Evolutionary conservation across 2,329 filamentous ascomycete genomes (phyloP).

Genomic region (Diaporthe sp.): DNA sequence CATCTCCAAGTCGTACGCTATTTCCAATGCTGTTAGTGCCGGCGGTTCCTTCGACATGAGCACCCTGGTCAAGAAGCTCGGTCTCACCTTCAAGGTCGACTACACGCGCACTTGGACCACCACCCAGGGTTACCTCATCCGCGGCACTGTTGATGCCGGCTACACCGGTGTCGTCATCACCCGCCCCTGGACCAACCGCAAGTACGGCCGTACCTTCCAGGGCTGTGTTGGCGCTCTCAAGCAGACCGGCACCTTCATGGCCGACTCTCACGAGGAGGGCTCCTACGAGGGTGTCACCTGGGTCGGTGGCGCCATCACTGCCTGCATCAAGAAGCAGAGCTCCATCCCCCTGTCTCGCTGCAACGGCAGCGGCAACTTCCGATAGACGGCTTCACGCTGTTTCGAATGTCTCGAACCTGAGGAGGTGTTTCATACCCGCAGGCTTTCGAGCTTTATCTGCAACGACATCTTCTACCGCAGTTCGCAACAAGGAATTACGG

Average conservation of each 20-base stretch:
- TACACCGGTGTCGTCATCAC: constrained; percentile 10
- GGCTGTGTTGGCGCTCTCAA: background rate
- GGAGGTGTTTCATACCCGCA: background rate
- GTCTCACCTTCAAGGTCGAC: constrained; percentile 12
- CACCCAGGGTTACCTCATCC: constrained; percentile 14
- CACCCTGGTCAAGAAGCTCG: background rate
- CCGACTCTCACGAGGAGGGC: constrained; percentile 27
- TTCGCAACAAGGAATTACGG: background rate
- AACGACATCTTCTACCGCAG: background rate
- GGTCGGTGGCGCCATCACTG: constrained; percentile 28
- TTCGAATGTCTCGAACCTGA: background rate
- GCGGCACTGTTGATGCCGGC: constrained; percentile 2
- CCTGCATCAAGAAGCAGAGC: constrained; percentile 23
- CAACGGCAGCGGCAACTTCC: constrained; percentile 22
- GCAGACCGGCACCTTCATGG: constrained; percentile 21
- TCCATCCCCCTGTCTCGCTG: constrained; percentile 18
- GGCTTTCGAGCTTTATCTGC: background rate
- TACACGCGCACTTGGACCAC: constrained; percentile 19
- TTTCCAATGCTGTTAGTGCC: background rate
- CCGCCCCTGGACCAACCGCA: constrained; percentile 7
- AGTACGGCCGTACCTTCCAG: constrained; percentile 19
- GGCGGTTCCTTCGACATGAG: constrained; percentile 1
- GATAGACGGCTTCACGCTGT: background rate
- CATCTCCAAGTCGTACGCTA: constrained; percentile 8
- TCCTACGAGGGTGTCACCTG: constrained; percentile 14